Percentiles rank a stretch among this genome's conserved stretches.
phyloP scores from a whole-genome alignment of 2,329 filamentous ascomycete species.

The Aureobasidium melanogenum region DNA sequence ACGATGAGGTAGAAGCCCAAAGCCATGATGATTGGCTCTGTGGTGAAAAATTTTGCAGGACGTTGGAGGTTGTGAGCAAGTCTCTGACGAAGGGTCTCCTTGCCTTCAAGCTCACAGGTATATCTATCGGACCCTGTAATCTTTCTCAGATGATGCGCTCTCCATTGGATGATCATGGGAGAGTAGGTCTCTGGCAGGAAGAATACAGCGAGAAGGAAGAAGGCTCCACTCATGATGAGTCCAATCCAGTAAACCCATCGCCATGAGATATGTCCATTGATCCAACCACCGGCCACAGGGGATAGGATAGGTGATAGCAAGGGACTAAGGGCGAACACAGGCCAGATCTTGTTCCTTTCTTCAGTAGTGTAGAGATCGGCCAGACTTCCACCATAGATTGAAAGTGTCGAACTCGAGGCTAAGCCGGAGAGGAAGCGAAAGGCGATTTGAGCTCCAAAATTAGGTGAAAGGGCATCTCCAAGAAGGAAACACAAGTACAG shows the following conservation, averaged over 20 bases:
- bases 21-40: conserved; percentile 36
- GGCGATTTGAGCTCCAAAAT: conserved; percentile 14
- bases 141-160: conserved; percentile 20
- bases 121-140: conserved; percentile 31
- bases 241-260: conserved; percentile 30
- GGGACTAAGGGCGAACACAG: conserved; percentile 12
- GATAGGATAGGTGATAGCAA: conserved; percentile 13
- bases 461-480: conserved; percentile 9
- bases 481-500: conserved; percentile 5
- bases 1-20: conserved; percentile 42
- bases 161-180: conserved; percentile 23
- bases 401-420: conserved; percentile 9
- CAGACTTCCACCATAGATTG: conserved; percentile 15
- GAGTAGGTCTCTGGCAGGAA: conserved; percentile 40
- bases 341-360: conserved; percentile 12
- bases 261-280: conserved; percentile 17
- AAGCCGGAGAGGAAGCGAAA: conserved; percentile 15
- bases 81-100: conserved; percentile 15
- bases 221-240: conserved; percentile 9
- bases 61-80: conserved; percentile 13
- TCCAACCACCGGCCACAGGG: conserved; percentile 16
- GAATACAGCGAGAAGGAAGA: conserved; percentile 21
- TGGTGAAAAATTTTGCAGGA: conserved; percentile 25
- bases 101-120: conserved; percentile 31
- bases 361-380: conserved; percentile 13